Percentiles rank a stretch among this genome's conserved stretches.
Conservation (phyloP, 495 filamentous ascomycete genomes). For the Ramalina intermedia region DNA sequence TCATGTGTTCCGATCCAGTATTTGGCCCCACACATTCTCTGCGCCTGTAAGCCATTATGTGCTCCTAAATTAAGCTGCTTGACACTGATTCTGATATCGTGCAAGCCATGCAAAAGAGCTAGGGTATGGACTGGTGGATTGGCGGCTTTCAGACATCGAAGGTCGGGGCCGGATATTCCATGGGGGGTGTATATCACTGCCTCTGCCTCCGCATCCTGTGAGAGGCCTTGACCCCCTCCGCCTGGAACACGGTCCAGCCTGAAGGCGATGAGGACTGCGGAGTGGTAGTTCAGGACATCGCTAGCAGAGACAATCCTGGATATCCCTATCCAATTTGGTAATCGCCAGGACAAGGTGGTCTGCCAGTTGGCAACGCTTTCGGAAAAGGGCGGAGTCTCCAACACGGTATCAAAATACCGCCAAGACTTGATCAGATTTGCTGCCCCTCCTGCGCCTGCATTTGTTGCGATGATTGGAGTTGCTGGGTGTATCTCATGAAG, state of each 20-base stretch:
- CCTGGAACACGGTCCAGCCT: conserved; percentile 1
- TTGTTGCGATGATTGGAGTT: conserved; percentile 35
- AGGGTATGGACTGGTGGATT: conserved; percentile 28
- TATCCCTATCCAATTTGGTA: conserved; percentile 38
- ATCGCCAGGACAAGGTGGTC: conserved; percentile 17
- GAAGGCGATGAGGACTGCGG: conserved; percentile 37
- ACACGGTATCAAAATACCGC: conserved; percentile 32
- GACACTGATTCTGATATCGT: conserved; percentile 33
- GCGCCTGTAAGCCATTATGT: conserved; percentile 35
- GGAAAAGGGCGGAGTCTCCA: conserved; percentile 19
- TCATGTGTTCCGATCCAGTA: conserved; percentile 48
- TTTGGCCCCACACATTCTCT: conserved; percentile 28
- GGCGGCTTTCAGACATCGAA: conserved; percentile 21
- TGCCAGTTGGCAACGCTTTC: conserved; percentile 23
- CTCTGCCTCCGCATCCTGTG: conserved; percentile 17
- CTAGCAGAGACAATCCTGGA: conserved; percentile 27
- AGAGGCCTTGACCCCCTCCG: too few species aligned
- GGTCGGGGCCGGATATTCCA: conserved; percentile 28
- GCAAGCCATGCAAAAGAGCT: conserved; percentile 39
- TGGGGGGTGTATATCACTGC: conserved; percentile 44
- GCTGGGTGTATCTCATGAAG: conserved; percentile 30
- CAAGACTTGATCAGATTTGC: conserved; percentile 31
- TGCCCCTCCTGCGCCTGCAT: conserved; percentile 19
- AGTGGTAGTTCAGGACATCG: conserved; percentile 36
- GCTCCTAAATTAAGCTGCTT: conserved; percentile 41